These are phyloP conservation scores for Dactylonectria macrodidyma DNA, from an alignment of 2,329 filamentous ascomycete genomes.

Conservation along the genomic window DNA sequence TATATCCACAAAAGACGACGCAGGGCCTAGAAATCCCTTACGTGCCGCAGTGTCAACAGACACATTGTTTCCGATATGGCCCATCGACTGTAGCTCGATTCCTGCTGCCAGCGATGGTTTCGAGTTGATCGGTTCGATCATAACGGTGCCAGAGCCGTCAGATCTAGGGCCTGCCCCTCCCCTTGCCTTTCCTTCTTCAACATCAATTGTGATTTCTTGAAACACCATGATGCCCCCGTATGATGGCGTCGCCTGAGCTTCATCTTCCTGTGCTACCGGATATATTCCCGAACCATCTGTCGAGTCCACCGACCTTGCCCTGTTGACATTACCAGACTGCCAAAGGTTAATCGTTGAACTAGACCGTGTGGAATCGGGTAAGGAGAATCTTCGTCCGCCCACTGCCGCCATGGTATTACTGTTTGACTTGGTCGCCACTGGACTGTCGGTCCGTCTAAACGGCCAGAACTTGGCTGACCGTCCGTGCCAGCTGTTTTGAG, in stretches of 20 bases:
- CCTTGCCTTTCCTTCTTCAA: constrained; percentile 42
- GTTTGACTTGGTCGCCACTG: not conserved
- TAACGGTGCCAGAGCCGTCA: too few relatives aligned
- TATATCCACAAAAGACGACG: constrained; percentile 44
- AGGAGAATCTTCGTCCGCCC: constrained; percentile 34
- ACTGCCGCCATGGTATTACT: not conserved
- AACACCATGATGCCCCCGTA: constrained; percentile 73
- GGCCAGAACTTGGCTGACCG: constrained; percentile 35
- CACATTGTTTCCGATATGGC: constrained; percentile 44
- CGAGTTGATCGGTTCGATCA: constrained; percentile 14
- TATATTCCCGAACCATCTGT: constrained; percentile 22
- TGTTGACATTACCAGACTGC: constrained; percentile 24
- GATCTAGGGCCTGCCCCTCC: constrained; percentile 8
- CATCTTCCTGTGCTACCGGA: too few relatives aligned
- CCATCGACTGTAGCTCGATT: constrained; percentile 46
- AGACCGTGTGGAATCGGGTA: constrained; percentile 35
- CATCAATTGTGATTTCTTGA: constrained; percentile 72
- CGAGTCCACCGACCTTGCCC: constrained; percentile 36
- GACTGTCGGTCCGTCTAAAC: constrained; percentile 29
- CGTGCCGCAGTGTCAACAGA: constrained; percentile 33
- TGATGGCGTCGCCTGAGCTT: constrained; percentile 28
- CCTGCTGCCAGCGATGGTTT: constrained; percentile 29
- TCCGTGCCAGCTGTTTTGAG: constrained; percentile 12
- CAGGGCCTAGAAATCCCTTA: constrained; percentile 32
- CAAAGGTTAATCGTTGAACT: constrained; percentile 49